A percentile compares a stretch with the other conserved stretches of the same genome.
phyloP scores from a whole-genome alignment of 441 rosid genomes.

The Gossypium gossypioides region DNA sequence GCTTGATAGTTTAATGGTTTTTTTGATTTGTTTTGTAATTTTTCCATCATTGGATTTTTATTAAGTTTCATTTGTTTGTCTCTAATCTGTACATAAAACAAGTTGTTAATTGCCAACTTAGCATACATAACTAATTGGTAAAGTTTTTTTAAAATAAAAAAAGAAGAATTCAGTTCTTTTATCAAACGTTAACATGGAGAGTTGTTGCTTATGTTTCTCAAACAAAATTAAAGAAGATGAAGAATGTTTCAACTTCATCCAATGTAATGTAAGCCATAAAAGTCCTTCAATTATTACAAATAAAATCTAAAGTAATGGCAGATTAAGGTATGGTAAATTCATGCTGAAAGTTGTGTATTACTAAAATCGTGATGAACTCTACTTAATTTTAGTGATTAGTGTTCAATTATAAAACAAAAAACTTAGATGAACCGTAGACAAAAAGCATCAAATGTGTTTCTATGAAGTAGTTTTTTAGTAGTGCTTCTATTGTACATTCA shows the following conservation, averaged over 20 bases:
- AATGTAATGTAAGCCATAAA: background rate
- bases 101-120: background rate
- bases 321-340: background rate
- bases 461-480: background rate
- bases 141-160: background rate
- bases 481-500: slow-evolving; percentile 1
- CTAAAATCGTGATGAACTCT: background rate
- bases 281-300: background rate
- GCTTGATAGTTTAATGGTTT: slow-evolving; percentile 16
- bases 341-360: background rate
- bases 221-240: background rate
- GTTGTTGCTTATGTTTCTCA: background rate
- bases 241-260: background rate
- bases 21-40: slow-evolving; percentile 13
- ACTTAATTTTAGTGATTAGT: too few species aligned
- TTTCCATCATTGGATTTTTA: background rate
- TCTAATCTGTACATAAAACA: background rate
- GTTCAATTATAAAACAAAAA: background rate
- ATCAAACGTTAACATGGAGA: background rate
- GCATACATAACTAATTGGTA: background rate
- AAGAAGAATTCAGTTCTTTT: background rate
- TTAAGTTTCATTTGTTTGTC: background rate
- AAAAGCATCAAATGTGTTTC: background rate
- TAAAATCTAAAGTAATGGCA: slow-evolving; percentile 2
- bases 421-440: background rate